These are phyloP conservation scores for Starmerella sp. DNA, from an alignment of 805 yeast genomes.

Conservation along the genomic window DNA sequence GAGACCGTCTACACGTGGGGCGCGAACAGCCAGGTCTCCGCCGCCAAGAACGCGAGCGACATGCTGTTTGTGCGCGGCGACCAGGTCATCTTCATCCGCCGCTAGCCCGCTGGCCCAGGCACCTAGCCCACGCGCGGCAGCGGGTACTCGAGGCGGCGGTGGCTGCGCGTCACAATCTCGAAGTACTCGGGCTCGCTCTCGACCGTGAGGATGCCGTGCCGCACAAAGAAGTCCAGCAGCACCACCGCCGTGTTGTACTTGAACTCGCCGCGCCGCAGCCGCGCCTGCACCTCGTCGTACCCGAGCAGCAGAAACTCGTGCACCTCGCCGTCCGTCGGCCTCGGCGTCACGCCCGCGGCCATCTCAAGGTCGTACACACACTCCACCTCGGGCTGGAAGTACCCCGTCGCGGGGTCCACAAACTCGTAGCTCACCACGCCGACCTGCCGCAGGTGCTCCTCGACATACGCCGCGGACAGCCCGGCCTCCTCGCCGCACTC, in stretches of 20 bases:
- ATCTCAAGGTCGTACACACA: slow-evolving; percentile 64
- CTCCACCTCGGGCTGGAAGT: slow-evolving; percentile 85
- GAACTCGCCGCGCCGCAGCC: slow-evolving; percentile 51
- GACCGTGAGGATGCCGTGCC: slow-evolving; percentile 64
- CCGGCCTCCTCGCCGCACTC: slow-evolving; percentile 92
- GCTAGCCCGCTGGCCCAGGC: too few relatives aligned
- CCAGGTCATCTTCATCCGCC: slow-evolving; percentile 64
- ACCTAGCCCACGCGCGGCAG: slow-evolving; percentile 18
- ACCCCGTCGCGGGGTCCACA: slow-evolving; percentile 37
- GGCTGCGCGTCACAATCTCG: slow-evolving; percentile 51
- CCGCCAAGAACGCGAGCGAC: slow-evolving; percentile 50
- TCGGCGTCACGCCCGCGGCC: slow-evolving; percentile 33
- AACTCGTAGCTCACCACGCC: slow-evolving; percentile 58
- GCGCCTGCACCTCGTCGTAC: slow-evolving; percentile 43
- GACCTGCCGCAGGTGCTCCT: slow-evolving; percentile 34
- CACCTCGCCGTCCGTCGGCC: slow-evolving; percentile 65
- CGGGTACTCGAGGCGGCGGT: slow-evolving; percentile 65
- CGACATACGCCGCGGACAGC: slow-evolving; percentile 42
- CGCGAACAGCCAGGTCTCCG: slow-evolving; percentile 36
- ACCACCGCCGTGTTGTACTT: slow-evolving; percentile 84
- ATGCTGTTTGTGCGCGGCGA: slow-evolving; percentile 98
- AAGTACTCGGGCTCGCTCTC: slow-evolving; percentile 55
- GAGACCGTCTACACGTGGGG: slow-evolving; percentile 62
- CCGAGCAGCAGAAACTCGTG: slow-evolving; percentile 56
- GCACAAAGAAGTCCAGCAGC: slow-evolving; percentile 70